Base-by-base conservation (phyloP, 1,139 yeast genomes). In the Groenewaldozyma sp. region DNA sequence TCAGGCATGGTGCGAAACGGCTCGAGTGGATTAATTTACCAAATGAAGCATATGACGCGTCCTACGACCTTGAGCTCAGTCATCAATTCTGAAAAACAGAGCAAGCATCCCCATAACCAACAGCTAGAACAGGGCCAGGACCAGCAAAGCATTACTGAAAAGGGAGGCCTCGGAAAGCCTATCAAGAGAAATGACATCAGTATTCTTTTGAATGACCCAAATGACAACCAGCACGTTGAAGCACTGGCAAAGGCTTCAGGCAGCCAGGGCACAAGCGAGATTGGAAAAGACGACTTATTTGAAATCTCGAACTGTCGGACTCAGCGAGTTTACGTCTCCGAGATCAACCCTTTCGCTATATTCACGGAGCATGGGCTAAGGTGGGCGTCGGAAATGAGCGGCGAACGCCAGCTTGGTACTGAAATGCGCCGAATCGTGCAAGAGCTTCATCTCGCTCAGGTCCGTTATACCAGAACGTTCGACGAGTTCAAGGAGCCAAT, bases 351-450 rank as follows among this genome's bases (percentile, higher is more conserved):
- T 1, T 58, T 69, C 35, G 61, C 71, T 0, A 49, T 69, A 6
- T 57, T 70, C 34, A 62, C 71, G 3, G 54, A 60, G 2, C 45
- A 49, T 24, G 74, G 74, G 5, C 39, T 69, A 20, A 52, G 54
- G 32, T 67, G 73, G 71, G 50, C 70, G 13, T 52, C 58, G 6
- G 56, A 52, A 11, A 58, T 55, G 35, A 44, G 63, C n/a, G 61
- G 63, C 24, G 60, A 63, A 39, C 50, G 52, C 13, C 34, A 38
- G 3, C 29, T 58, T 17, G 50, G 53, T 13, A 46, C 44, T n/a
- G 46, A 46, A 6, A 41, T 61, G 0, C 47, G 53, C 11, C 41
- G 47, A 0, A 41, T 56, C 3, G 52, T 54, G 7, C 35, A 45
- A 2, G 53, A 55, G 24, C 42, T 49, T 13, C 44, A 53, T 24